Evolutionary conservation across 306 rosid genomes (phyloP), one percentile per base, ranked within the genome.

Genomic region (Castanospermum australe): DNA sequence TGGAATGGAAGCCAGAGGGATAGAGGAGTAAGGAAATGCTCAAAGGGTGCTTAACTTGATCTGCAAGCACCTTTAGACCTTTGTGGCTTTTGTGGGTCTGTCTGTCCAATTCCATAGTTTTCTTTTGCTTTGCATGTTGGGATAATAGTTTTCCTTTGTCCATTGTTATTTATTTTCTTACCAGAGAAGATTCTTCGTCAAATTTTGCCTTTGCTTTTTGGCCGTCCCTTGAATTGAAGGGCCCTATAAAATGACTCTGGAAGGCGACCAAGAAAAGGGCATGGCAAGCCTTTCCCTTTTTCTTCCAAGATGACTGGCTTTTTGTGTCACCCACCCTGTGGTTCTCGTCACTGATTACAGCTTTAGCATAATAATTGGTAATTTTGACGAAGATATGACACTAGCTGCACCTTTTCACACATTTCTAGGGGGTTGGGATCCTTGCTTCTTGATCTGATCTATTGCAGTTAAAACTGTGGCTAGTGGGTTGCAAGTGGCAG

Each of bases 21-120:
- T 9, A 22, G 80, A 74, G 51, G 56, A n/a, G 10, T 41, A 50
- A 71, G 81, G 65, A 68, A 48, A 8, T 38, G 68, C 2, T 57
- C 11, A 20, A 63, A 80, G 24, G 84, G 82, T 86, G 80, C 92
- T 66, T 84, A 84, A 89, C 95, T 86, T 89, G 80, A 67, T 71
- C 79, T 28, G 67, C 84, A 93, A 86, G 88, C 80, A 87, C 81
- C 91, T 91, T 89, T 89, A 76, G 80, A 82, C 77, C 6, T 38
- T 70, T 76, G 45, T 18, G 73, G 55, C 69, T 48, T 48, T 28
- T 74, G 54, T 17, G 50, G 52, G 57, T 77, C 68, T 54, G 75
- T 71, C 45, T 56, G 81, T 62, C 39, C 51, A 57, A 64, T 61
- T 17, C 50, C 52, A 55, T 60, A 18, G 42, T 44, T 69, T 36